Evolutionary conservation across 2,329 filamentous ascomycete species (phyloP).

Genomic region (Colletotrichum euphorbiae): DNA sequence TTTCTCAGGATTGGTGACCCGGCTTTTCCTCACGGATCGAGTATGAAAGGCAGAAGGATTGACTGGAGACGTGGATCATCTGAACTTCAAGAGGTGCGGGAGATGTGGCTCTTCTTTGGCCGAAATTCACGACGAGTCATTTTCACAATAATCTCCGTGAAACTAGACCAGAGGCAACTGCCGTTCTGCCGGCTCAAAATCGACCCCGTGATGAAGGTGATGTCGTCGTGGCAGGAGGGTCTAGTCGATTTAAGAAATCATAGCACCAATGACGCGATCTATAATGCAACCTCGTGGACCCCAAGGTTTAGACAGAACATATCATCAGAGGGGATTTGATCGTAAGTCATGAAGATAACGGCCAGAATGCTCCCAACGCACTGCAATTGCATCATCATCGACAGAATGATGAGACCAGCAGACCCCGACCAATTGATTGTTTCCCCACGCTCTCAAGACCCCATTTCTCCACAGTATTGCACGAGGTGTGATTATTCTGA

Average conservation of each 20-base stretch:
- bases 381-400: conserved; percentile 23
- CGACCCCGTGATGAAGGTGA: background rate
- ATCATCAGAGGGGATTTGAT: background rate
- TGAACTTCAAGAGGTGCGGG: too few relatives aligned
- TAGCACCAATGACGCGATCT: conserved; percentile 16
- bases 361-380: too few relatives aligned
- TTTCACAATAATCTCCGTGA: too few relatives aligned
- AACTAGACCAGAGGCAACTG: too few relatives aligned
- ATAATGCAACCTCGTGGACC: conserved; percentile 14
- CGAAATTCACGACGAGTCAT: too few relatives aligned
- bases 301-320: background rate
- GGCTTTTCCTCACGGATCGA: too few relatives aligned
- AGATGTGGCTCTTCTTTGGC: too few relatives aligned
- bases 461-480: conserved; percentile 20
- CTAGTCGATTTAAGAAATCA: background rate
- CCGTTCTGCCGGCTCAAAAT: too few relatives aligned
- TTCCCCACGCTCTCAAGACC: background rate
- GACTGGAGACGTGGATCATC: too few relatives aligned
- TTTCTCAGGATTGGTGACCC: too few relatives aligned
- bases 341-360: background rate
- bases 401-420: conserved; percentile 17
- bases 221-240: background rate
- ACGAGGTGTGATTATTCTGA: conserved; percentile 14
- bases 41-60: too few relatives aligned
- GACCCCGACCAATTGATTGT: background rate